These are phyloP conservation scores for Margaritispora aquatica DNA, from an alignment of 495 filamentous ascomycete species.

Conservation along the genomic window DNA sequence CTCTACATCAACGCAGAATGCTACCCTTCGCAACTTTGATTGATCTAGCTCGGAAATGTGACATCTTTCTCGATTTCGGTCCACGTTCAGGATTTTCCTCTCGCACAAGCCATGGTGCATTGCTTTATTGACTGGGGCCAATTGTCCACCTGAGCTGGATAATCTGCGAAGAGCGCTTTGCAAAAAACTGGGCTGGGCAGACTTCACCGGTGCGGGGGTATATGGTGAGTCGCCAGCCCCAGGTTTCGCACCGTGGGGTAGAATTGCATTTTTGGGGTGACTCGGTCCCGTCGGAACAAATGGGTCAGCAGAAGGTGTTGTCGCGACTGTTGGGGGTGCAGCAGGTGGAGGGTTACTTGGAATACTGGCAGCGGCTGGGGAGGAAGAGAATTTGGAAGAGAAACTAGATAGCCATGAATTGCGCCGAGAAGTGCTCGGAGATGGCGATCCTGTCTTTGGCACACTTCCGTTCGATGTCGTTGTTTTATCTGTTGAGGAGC, in stretches of 20 bases:
- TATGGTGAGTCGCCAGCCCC: constrained; percentile 49
- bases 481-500: constrained; percentile 31
- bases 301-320: constrained; percentile 19
- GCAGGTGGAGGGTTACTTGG: constrained; percentile 31
- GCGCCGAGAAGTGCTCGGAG: constrained; percentile 43
- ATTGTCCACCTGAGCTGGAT: constrained; percentile 58
- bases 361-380: constrained; percentile 35
- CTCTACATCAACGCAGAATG: constrained; percentile 96
- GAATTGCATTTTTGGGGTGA: constrained; percentile 44
- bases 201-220: constrained; percentile 59
- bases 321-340: constrained; percentile 35
- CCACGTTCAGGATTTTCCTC: constrained; percentile 78
- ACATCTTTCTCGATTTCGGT: constrained; percentile 71
- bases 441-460: constrained; percentile 28
- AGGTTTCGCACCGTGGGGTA: constrained; percentile 38
- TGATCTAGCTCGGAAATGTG: constrained; percentile 72
- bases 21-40: constrained; percentile 75
- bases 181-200: constrained; percentile 65
- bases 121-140: constrained; percentile 29
- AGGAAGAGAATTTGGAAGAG: constrained; percentile 83
- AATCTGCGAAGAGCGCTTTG: constrained; percentile 75
- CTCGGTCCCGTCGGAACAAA: constrained; percentile 47
- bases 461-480: constrained; percentile 23
- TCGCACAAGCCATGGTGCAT: constrained; percentile 58
- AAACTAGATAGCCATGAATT: constrained; percentile 89